Percentiles rank a stretch among this genome's conserved stretches.
These are phyloP conservation scores for Vishniacozyma victoriae DNA, from an alignment of 768 basidiomycete species.

Conservation along the genomic window DNA sequence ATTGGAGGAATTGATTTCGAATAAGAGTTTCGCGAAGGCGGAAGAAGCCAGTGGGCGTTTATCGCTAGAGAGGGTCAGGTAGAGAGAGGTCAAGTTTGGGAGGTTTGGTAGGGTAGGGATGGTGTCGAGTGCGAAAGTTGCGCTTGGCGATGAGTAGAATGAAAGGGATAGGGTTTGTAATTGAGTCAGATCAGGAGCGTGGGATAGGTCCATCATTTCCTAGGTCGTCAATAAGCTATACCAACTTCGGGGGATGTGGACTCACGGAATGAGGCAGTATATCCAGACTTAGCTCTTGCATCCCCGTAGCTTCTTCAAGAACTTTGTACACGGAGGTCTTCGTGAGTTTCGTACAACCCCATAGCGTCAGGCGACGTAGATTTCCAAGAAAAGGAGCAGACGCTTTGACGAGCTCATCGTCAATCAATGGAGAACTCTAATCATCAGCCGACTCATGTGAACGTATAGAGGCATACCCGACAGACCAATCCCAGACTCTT, in stretches of 20 bases:
- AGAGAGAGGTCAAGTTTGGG: constrained; percentile 15
- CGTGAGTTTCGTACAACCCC: constrained; percentile 35
- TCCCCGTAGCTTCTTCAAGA: constrained; percentile 15
- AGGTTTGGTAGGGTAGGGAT: constrained; percentile 17
- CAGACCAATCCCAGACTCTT: constrained; percentile 28
- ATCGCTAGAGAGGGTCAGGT: constrained; percentile 25
- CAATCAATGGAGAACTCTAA: constrained; percentile 32
- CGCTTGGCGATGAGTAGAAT: constrained; percentile 13
- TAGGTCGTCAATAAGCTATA: neutral
- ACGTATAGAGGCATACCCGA: constrained; percentile 8
- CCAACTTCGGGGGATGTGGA: neutral
- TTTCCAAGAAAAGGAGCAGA: constrained; percentile 14
- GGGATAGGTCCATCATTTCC: constrained; percentile 24
- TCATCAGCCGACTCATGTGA: neutral
- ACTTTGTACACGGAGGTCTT: constrained; percentile 19
- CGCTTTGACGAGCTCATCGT: constrained; percentile 23
- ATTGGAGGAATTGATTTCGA: constrained; percentile 7
- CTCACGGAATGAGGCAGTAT: constrained; percentile 25
- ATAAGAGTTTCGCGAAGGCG: constrained; percentile 5
- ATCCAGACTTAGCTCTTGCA: constrained; percentile 32
- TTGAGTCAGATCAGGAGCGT: constrained; percentile 11
- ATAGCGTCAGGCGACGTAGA: constrained; percentile 21
- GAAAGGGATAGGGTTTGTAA: constrained; percentile 26
- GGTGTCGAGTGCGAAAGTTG: constrained; percentile 3
- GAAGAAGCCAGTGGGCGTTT: constrained; percentile 3